These are phyloP conservation scores for Physaria fendleri DNA, from an alignment of 345 rosid genomes.

Conservation along the genomic window DNA sequence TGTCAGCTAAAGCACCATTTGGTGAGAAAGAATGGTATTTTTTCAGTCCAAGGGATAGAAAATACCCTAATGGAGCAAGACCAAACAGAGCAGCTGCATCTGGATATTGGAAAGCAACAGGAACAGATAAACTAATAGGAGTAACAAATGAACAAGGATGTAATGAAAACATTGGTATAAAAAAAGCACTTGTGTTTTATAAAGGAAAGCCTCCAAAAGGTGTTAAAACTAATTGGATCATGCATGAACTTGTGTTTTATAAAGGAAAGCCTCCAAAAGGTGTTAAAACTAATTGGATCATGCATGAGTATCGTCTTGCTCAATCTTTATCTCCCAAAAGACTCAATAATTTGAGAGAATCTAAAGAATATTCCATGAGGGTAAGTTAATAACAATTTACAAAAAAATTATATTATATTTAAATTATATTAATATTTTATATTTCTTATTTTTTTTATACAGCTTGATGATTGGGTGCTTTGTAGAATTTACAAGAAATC, in stretches of 20 bases:
- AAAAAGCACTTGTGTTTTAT: conserved; percentile 95
- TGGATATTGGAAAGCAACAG: conserved; percentile 98
- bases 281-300: conserved; percentile 90
- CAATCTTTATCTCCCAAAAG: conserved; percentile 32
- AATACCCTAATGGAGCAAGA: conserved; percentile 94
- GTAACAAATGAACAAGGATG: conserved; percentile 33
- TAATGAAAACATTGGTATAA: conserved; percentile 69
- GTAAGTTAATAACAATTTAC: no score
- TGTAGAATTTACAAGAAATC: conserved; percentile 91
- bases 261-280: conserved; percentile 94
- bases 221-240: conserved; percentile 90
- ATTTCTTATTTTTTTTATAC: conserved; percentile 13
- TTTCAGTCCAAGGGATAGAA: conserved; percentile 92
- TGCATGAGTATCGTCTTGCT: conserved; percentile 89
- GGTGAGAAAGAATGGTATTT: conserved; percentile 99
- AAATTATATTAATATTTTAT: no score
- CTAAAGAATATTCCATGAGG: conserved; percentile 86
- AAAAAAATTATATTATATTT: no score
- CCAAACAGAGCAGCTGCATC: conserved; percentile 98
- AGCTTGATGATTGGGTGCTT: conserved; percentile 98
- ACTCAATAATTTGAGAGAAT: conserved; percentile 25
- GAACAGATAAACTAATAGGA: conserved; percentile 75
- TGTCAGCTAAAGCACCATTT: conserved; percentile 59
- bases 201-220: conserved; percentile 94
- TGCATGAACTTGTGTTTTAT: no score